Evolutionary conservation across 2,329 filamentous ascomycete species (phyloP), one percentile per base, ranked within the genome.

Genomic region (Seiridium cupressi): DNA sequence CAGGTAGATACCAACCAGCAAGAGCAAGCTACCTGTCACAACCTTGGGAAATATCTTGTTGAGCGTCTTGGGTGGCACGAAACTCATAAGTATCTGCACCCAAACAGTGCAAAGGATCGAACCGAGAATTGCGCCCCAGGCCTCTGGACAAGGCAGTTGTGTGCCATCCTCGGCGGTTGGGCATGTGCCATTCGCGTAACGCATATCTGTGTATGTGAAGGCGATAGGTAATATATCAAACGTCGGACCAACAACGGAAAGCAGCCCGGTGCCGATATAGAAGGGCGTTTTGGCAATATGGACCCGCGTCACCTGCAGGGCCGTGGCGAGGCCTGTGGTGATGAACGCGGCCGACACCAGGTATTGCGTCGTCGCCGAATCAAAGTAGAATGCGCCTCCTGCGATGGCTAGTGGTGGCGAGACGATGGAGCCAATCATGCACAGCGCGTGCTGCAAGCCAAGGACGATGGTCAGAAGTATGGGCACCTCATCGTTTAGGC

Each of bases 311-410:
- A 91, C 89, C 68, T 91, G 88, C 34, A 91, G 76, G 0, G 83
- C 77, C 5, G 86, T 89, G 3, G 89, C 77, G 51, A 90, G 78
- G 7, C 88, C 88, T 44, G 85, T 89, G 31, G 86, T 84, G 60
- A 91, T 89, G 58, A 91, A 78, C 0, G 87, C 86, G 0, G 88
- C 88, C 13, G 87, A 90, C 5, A 90, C 88, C 2, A 90, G 81
- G 66, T 91, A 90, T 66, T 86, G 81, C 40, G 86, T 83, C 4
- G 81, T 73, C 4, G 79, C 79, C 0, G 76, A 67, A 9, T 76
- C 76, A 35, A 90, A 77, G 63, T 89, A 84, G 59, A 86, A 88
- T 31, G 84, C 81, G 13, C 76, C 77, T 11, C 81, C 78, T 5
- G 83, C 76, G 32, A 91, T 79, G 51, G 89, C 84, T 57, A 91